Base-by-base conservation (phyloP, 306 rosid species). In the Dalbergia cochinchinensis region DNA sequence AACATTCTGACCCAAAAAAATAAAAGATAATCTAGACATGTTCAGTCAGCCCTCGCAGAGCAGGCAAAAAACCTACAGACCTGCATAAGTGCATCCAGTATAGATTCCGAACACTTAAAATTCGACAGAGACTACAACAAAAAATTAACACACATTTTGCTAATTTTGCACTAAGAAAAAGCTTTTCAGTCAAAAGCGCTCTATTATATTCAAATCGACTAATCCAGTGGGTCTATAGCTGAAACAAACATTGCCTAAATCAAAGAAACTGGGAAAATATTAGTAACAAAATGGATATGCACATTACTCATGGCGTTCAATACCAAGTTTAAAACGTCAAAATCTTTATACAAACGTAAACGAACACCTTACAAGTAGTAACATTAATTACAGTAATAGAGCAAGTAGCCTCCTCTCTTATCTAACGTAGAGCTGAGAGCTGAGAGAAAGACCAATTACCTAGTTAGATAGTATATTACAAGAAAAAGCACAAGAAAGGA, bases 401-500 rank as follows among this genome's bases (percentile, higher is more conserved):
- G 65, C 45, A 53, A 74, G 18, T 55, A 80, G 58, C 74, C 57
- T 76, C 55, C 55, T 76, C 65, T 13, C 57, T 54, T 4, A 61
- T 80, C 78, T 42, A 79, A 71, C 67, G 19, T 54, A 54, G 69
- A 69, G 78, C 61, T 22, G 77, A 74, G 39, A 61, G 69, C 57
- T 39, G 58, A 76, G 35, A 57, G 77, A 72, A 76, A 71, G 76
- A 61, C 60, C 81, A 61, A 44, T 81, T 79, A 86, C 89, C 84
- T 79, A 79, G 96, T 94, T 75, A 94, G 89, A 79, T 91, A 94
- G 90, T 94, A 94, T 80, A 94, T 83, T 51, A 94, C 79, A 31
- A 94, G 93, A 83, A 94, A 94, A 83, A 94, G 47, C 54, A 91
- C 90, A 75, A 94, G 92, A 70, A 92, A 94, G 14, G 96, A 91